These are phyloP conservation scores for Hyparrhenia diplandra DNA, from an alignment of 176 grass and related monocot species.

Conservation along the genomic window DNA sequence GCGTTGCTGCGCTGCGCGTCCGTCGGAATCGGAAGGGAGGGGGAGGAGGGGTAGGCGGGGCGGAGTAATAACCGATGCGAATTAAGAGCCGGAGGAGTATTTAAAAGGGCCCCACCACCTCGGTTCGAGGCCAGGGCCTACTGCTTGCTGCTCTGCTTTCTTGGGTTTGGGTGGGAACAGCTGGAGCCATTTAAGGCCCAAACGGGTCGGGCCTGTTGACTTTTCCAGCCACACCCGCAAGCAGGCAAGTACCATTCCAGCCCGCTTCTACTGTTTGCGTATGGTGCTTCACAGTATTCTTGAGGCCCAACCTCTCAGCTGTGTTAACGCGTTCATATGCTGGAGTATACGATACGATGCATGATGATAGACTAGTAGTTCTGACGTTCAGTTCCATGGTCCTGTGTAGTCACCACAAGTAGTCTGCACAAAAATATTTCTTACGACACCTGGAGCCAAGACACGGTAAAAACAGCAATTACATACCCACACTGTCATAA, in stretches of 20 bases:
- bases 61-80: slow-evolving; percentile 48
- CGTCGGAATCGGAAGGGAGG: no score
- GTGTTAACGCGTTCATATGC: neutral
- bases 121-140: slow-evolving; percentile 31
- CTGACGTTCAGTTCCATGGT: neutral
- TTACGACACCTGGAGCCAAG: neutral
- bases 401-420: no score
- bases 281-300: neutral
- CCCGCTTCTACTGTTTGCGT: neutral
- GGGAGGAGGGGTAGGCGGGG: slow-evolving; percentile 11
- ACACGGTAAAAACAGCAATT: neutral
- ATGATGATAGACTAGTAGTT: no score
- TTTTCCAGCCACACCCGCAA: neutral
- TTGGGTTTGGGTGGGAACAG: slow-evolving; percentile 54
- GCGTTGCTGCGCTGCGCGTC: neutral
- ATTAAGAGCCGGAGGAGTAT: slow-evolving; percentile 58
- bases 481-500: neutral
- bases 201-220: slow-evolving; percentile 31
- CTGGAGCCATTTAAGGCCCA: slow-evolving; percentile 63
- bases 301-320: neutral
- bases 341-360: neutral
- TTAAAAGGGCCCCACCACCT: slow-evolving; percentile 37
- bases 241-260: neutral
- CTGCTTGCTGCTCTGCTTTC: slow-evolving; percentile 20
- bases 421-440: no score